Base-by-base conservation (phyloP, 768 basidiomycete species). In the Xerocomellus chrysenteron region DNA sequence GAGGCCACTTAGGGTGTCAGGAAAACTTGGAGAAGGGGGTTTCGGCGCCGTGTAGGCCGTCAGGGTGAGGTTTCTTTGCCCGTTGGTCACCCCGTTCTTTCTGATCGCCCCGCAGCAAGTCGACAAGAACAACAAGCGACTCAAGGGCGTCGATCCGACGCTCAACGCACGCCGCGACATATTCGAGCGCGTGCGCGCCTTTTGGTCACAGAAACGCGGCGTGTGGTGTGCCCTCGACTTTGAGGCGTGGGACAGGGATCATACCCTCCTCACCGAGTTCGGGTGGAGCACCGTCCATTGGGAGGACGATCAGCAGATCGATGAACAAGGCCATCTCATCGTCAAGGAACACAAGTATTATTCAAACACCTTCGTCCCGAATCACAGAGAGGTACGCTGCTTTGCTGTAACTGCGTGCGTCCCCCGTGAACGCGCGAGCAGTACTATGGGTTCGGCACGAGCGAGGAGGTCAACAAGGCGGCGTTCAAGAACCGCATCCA, bases 1-100 rank as follows among this genome's bases (percentile, higher is more conserved):
- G n/a, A 82, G 80, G 55, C 76, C 76, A 50, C 93, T 90, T 65
- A 81, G 81, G 51, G 84, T 98, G 5, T 75, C 79, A 4, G 89
- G 89, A 58, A 99, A 98, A 71, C 79, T 99, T 24, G 97, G 97
- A 17, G 97, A 99, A 74, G 97, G 97, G 6, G 93, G 95, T 0
- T 99, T 96, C 64, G 97, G 96, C 3, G 83, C 88, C 4, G 97
- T 99, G n/a, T 99, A n/a, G 49, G 82, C 84, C 2, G 66, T 85
- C 63, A 92, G 84, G 77, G 90, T 84, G 50, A 41, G 67, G 49
- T 36, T 10, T 9, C 26, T 24, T 33, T 33, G 11, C n/a, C 35
- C 35, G 16, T 56, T 26, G 28, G 1, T 51, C 24, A 14, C 13
- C 2, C 26, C n/a, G 42, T 11, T 60, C 10, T 28, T 3, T 43